Percentiles rank a stretch among this genome's conserved stretches.
phyloP scores from a whole-genome alignment of 495 filamentous ascomycete genomes.

The Aspergillus leporis region DNA sequence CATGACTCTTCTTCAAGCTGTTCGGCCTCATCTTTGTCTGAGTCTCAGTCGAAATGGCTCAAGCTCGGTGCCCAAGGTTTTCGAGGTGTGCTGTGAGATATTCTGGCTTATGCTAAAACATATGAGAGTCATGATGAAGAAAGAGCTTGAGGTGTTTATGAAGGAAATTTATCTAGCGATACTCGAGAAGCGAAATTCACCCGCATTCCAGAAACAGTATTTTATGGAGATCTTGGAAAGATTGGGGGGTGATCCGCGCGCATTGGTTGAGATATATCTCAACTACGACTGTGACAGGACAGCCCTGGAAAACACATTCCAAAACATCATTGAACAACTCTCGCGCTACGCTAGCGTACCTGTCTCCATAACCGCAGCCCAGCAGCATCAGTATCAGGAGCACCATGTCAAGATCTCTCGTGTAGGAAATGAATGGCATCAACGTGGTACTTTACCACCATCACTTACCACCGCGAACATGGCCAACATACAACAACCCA shows the following conservation, averaged over 20 bases:
- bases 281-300: slow-evolving; percentile 98
- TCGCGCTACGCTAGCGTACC: slow-evolving; percentile 78
- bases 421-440: slow-evolving; percentile 73
- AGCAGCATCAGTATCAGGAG: slow-evolving; percentile 86
- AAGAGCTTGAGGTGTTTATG: slow-evolving; percentile 96
- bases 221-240: slow-evolving; percentile 85
- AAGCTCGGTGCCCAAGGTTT: slow-evolving; percentile 85
- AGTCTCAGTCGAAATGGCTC: slow-evolving; percentile 93
- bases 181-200: slow-evolving; percentile 81
- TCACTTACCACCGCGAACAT: slow-evolving; percentile 80
- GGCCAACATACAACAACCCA: slow-evolving; percentile 37
- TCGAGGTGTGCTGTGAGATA: slow-evolving; percentile 95
- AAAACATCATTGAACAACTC: slow-evolving; percentile 87
- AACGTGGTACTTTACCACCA: slow-evolving; percentile 79
- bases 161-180: slow-evolving; percentile 98
- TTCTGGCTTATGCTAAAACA: slow-evolving; percentile 96
- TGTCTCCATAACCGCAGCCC: slow-evolving; percentile 66
- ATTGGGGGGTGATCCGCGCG: slow-evolving; percentile 79
- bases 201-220: slow-evolving; percentile 86
- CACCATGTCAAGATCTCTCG: slow-evolving; percentile 61
- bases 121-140: slow-evolving; percentile 94
- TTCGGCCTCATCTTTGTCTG: slow-evolving; percentile 93
- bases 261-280: slow-evolving; percentile 92
- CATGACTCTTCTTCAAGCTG: slow-evolving; percentile 89
- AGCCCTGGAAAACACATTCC: slow-evolving; percentile 94